A percentile compares a stretch with the other conserved stretches of the same genome.
These are phyloP conservation scores for Platanthera guangdongensis DNA, from an alignment of 106 monocot genomes.

Conservation along the genomic window DNA sequence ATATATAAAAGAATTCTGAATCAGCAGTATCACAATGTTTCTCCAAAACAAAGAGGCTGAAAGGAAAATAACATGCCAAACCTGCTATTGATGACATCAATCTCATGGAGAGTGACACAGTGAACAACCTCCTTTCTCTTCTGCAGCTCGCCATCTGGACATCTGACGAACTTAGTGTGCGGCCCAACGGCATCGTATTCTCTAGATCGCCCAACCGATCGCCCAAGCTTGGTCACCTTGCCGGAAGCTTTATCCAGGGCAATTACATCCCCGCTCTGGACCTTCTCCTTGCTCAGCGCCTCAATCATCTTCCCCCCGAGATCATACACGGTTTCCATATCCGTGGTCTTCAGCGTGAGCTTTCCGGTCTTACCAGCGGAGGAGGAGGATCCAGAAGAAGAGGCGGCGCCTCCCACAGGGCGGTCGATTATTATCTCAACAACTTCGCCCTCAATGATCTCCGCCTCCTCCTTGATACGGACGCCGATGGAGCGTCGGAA, in stretches of 20 bases:
- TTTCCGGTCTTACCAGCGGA: slow-evolving; percentile 37
- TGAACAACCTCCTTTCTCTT: slow-evolving; percentile 94
- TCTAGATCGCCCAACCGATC: slow-evolving; percentile 53
- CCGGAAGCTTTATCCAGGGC: slow-evolving; percentile 58
- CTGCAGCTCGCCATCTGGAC: slow-evolving; percentile 90
- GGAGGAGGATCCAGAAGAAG: neutral
- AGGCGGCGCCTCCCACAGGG: slow-evolving; percentile 24
- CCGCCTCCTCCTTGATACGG: slow-evolving; percentile 95
- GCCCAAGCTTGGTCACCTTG: slow-evolving; percentile 64
- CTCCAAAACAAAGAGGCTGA: neutral
- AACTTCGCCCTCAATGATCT: slow-evolving; percentile 98
- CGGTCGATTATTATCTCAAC: slow-evolving; percentile 88
- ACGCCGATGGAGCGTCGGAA: slow-evolving; percentile 63
- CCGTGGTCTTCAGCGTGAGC: slow-evolving; percentile 63
- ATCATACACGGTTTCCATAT: slow-evolving; percentile 82
- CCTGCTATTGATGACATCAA: slow-evolving; percentile 99
- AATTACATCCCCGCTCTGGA: slow-evolving; percentile 70
- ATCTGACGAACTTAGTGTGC: slow-evolving; percentile 73
- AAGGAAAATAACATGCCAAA: slow-evolving; percentile 11
- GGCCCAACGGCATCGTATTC: slow-evolving; percentile 72
- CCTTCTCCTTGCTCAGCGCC: slow-evolving; percentile 81
- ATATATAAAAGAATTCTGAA: neutral
- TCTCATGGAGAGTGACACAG: slow-evolving; percentile 75
- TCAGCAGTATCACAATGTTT: neutral
- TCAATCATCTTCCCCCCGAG: slow-evolving; percentile 93